Evolutionary conservation across 352 stramenopile genomes (phyloP).

Genomic region (Phytopythium delawarense): DNA sequence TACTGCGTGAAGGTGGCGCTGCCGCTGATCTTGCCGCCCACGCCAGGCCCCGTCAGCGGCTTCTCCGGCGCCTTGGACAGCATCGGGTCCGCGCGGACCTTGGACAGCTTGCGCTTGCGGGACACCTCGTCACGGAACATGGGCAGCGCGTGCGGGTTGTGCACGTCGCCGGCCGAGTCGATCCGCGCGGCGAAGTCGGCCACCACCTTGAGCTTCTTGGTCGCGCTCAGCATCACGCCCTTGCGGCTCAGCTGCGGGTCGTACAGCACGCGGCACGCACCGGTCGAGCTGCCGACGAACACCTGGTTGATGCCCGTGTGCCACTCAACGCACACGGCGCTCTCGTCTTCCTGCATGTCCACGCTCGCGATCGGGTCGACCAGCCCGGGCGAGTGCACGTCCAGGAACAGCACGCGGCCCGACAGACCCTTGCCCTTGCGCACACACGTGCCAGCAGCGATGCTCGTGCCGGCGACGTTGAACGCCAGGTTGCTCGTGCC

Average conservation of each 20-base stretch:
- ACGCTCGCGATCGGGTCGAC: slow-evolving; percentile 50
- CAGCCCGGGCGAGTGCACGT: slow-evolving; percentile 59
- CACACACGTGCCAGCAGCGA: slow-evolving; percentile 70
- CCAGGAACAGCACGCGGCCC: slow-evolving; percentile 67
- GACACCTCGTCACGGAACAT: slow-evolving; percentile 76
- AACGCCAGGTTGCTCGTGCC: slow-evolving; percentile 79
- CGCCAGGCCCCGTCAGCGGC: slow-evolving; percentile 66
- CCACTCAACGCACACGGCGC: slow-evolving; percentile 81
- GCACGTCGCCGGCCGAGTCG: slow-evolving; percentile 60
- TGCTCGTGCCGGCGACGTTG: slow-evolving; percentile 62
- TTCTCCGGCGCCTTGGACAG: slow-evolving; percentile 72
- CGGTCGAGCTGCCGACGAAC: slow-evolving; percentile 68
- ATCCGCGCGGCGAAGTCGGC: slow-evolving; percentile 64
- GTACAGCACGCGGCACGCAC: slow-evolving; percentile 67
- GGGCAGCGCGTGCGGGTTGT: slow-evolving; percentile 73
- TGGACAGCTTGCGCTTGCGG: slow-evolving; percentile 72
- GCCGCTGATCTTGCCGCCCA: slow-evolving; percentile 76
- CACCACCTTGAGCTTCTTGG: slow-evolving; percentile 69
- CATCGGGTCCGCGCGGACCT: slow-evolving; percentile 61
- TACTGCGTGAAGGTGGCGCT: slow-evolving; percentile 85
- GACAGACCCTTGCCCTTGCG: slow-evolving; percentile 47
- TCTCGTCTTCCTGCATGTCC: slow-evolving; percentile 78
- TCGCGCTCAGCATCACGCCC: slow-evolving; percentile 76
- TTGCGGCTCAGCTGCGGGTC: slow-evolving; percentile 66
- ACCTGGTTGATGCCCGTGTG: slow-evolving; percentile 81